Conservation (phyloP, 768 basidiomycete species). For the Collybiopsis confluens region DNA sequence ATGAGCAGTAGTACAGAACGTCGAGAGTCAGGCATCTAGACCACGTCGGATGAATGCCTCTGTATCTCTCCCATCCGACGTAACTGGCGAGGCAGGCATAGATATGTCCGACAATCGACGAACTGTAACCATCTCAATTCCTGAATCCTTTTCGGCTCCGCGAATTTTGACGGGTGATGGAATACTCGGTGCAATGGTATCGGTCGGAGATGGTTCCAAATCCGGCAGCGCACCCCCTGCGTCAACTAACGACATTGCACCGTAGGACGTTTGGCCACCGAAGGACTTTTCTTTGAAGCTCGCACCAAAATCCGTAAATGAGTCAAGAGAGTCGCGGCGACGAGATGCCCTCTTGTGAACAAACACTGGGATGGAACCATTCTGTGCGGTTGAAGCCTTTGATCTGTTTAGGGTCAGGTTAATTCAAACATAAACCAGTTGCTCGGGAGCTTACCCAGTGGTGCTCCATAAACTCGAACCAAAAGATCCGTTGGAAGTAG, state of each 20-base stretch:
- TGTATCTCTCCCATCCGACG: conserved; percentile 6
- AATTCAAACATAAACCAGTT: conserved; percentile 11
- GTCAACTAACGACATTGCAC: conserved; percentile 30
- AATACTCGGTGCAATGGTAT: conserved; percentile 22
- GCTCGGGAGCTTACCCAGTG: conserved; percentile 17
- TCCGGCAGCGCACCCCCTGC: conserved; percentile 36
- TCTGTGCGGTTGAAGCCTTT: conserved; percentile 24
- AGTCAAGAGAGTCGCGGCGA: conserved; percentile 45
- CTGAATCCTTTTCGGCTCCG: conserved; percentile 13
- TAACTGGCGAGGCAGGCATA: conserved; percentile 6
- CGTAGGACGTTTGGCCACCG: conserved; percentile 29
- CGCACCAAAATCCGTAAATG: conserved; percentile 40
- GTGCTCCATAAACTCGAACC: conserved; percentile 13
- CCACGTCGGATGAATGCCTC: not conserved
- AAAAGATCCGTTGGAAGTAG: conserved; percentile 15
- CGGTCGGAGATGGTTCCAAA: conserved; percentile 8
- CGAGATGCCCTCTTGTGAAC: conserved; percentile 40
- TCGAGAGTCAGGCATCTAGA: not conserved
- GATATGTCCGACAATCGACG: conserved; percentile 11
- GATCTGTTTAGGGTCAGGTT: conserved; percentile 10
- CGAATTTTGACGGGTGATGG: conserved; percentile 12
- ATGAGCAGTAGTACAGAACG: not conserved
- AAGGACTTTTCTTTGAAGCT: conserved; percentile 28
- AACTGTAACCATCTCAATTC: conserved; percentile 28
- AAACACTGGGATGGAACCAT: conserved; percentile 35